Percentiles rank a stretch among this genome's conserved stretches.
Conservation (phyloP, 2,329 filamentous ascomycete species). For the Alternaria gaisen region DNA sequence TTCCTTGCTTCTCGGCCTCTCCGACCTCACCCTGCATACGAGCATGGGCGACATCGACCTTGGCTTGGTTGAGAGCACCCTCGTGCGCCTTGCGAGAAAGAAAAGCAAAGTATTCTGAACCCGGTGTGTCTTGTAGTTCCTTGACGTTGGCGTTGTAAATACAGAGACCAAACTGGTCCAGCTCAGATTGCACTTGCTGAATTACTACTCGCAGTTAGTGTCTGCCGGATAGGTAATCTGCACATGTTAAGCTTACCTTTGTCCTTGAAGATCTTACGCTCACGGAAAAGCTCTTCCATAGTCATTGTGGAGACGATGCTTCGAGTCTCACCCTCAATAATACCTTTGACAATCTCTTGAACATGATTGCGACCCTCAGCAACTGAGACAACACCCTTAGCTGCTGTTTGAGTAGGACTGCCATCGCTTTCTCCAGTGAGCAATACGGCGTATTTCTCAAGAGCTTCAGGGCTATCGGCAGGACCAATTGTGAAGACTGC, state of each 20-base stretch:
- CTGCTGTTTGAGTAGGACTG: conserved; percentile 44
- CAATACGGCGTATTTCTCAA: conserved; percentile 84
- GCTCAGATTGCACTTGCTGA: conserved; percentile 75
- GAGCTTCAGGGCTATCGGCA: conserved; percentile 72
- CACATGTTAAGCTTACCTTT: conserved; percentile 48
- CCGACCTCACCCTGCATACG: conserved; percentile 74
- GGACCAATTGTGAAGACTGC: conserved; percentile 89
- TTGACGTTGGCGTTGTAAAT: conserved; percentile 80
- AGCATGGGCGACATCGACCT: conserved; percentile 67
- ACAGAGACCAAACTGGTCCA: conserved; percentile 79
- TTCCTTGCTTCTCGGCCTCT: conserved; percentile 79
- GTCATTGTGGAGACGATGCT: conserved; percentile 87
- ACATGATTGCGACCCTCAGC: conserved; percentile 70
- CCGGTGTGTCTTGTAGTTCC: conserved; percentile 82
- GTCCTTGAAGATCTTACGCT: conserved; percentile 78
- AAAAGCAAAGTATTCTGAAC: conserved; percentile 83
- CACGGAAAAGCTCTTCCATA: conserved; percentile 90
- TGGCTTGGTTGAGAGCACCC: conserved; percentile 82
- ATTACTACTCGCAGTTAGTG: conserved; percentile 49
- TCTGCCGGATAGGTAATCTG: neutral
- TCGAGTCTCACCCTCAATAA: conserved; percentile 88
- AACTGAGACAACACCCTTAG: conserved; percentile 52
- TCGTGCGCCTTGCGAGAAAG: conserved; percentile 86
- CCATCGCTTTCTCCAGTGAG: conserved; percentile 70
- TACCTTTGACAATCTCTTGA: conserved; percentile 85